Conservation (phyloP, 2,329 filamentous ascomycete species). For the Ilyonectria mors-panacis region DNA sequence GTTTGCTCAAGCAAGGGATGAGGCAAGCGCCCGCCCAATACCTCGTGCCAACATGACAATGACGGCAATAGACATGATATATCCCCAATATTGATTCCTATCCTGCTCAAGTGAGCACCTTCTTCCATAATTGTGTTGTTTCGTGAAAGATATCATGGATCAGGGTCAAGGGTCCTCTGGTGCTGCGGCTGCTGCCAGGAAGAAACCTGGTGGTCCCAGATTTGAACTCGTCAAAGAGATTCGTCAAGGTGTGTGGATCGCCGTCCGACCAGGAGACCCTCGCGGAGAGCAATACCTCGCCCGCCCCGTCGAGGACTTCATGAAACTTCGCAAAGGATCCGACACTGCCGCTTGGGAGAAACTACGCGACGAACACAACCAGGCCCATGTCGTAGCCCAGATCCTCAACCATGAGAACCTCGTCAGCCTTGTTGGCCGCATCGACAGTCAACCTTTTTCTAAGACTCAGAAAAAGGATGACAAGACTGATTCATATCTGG, state of each 20-base stretch:
- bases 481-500: slow-evolving; percentile 49
- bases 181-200: not conserved
- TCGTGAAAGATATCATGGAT: slow-evolving; percentile 7
- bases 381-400: slow-evolving; percentile 49
- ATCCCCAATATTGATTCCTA: slow-evolving; percentile 3
- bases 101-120: not conserved
- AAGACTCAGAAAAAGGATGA: slow-evolving; percentile 27
- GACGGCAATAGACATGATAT: slow-evolving; percentile 11
- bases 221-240: slow-evolving; percentile 52
- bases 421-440: slow-evolving; percentile 59
- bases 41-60: not conserved
- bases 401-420: slow-evolving; percentile 67
- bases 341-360: not conserved
- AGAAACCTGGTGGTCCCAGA: slow-evolving; percentile 15
- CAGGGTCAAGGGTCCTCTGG: not conserved
- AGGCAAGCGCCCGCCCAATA: not conserved
- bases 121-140: not conserved
- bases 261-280: slow-evolving; percentile 45
- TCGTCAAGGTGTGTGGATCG: slow-evolving; percentile 51
- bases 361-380: slow-evolving; percentile 48
- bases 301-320: slow-evolving; percentile 26
- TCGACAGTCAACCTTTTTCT: slow-evolving; percentile 45
- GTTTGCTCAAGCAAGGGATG: slow-evolving; percentile 29
- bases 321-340: not conserved
- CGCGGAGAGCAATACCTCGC: slow-evolving; percentile 55